These are phyloP conservation scores for Dictyophora rubrovolvata DNA, from an alignment of 768 basidiomycete species.

Conservation along the genomic window DNA sequence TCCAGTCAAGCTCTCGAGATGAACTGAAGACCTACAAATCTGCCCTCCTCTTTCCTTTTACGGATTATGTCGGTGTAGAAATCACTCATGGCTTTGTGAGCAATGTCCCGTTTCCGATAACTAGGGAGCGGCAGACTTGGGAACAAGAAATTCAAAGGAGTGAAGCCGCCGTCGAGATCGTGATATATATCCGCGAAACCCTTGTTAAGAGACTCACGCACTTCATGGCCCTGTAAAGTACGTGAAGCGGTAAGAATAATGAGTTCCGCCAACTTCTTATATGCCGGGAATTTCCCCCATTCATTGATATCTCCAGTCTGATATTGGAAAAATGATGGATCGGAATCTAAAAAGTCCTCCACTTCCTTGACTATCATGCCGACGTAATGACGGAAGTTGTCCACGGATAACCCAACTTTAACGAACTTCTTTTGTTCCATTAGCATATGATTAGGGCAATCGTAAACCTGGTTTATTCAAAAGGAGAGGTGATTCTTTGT, in stretches of 20 bases:
- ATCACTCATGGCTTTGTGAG: conserved; percentile 86
- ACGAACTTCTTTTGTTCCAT: conserved; percentile 99
- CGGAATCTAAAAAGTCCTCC: conserved; percentile 56
- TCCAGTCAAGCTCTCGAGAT: neutral
- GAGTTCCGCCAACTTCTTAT: conserved; percentile 71
- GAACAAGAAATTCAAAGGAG: conserved; percentile 91
- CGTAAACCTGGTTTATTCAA: conserved; percentile 44
- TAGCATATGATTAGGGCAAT: conserved; percentile 88
- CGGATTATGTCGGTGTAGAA: conserved; percentile 86
- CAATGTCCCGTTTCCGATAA: conserved; percentile 80
- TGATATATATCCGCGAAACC: conserved; percentile 75
- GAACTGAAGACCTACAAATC: conserved; percentile 25
- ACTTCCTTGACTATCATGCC: conserved; percentile 74
- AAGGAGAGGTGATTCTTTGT: neutral
- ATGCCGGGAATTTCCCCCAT: conserved; percentile 70
- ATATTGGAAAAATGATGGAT: conserved; percentile 50
- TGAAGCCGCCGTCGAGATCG: conserved; percentile 93
- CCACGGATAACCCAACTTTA: conserved; percentile 87
- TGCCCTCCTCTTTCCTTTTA: conserved; percentile 47
- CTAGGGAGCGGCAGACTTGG: conserved; percentile 85
- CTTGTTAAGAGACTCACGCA: conserved; percentile 69
- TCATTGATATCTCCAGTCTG: conserved; percentile 59
- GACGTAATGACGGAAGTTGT: conserved; percentile 80
- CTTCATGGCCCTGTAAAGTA: conserved; percentile 89
- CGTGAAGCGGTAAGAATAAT: conserved; percentile 92